A percentile compares a stretch with the other conserved stretches of the same genome.
These are phyloP conservation scores for Neofusicoccum cordaticola DNA, from an alignment of 2,329 filamentous ascomycete species.

Conservation along the genomic window DNA sequence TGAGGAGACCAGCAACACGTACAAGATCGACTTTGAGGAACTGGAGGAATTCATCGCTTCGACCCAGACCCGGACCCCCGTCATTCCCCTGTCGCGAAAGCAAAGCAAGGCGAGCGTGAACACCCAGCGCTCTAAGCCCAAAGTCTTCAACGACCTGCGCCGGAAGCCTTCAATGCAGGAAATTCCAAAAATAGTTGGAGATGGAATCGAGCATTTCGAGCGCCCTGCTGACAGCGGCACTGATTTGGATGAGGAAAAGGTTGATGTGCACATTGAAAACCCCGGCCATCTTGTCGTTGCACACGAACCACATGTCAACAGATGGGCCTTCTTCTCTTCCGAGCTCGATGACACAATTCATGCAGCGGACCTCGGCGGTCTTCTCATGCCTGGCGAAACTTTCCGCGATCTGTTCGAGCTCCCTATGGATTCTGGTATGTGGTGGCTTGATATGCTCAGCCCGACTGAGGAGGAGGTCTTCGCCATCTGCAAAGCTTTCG, in stretches of 20 bases:
- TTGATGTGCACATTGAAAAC: slow-evolving; percentile 33
- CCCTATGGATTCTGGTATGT: slow-evolving; percentile 74
- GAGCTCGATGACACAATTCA: slow-evolving; percentile 92
- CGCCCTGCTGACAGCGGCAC: slow-evolving; percentile 24
- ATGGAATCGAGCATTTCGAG: slow-evolving; percentile 14
- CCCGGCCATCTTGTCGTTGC: slow-evolving; percentile 27
- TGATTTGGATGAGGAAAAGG: slow-evolving; percentile 45
- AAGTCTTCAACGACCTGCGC: slow-evolving; percentile 63
- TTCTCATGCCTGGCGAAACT: slow-evolving; percentile 84
- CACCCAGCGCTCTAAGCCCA: slow-evolving; percentile 46
- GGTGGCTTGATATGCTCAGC: slow-evolving; percentile 95
- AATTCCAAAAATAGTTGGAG: slow-evolving; percentile 32
- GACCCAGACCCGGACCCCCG: slow-evolving; percentile 45
- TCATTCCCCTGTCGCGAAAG: slow-evolving; percentile 37
- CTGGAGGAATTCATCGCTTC: slow-evolving; percentile 85
- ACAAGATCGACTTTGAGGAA: slow-evolving; percentile 87
- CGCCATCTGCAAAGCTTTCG: slow-evolving; percentile 88
- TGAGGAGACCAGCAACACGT: slow-evolving; percentile 73
- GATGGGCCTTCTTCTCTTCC: slow-evolving; percentile 96
- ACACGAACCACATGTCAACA: slow-evolving; percentile 61
- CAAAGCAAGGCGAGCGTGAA: slow-evolving; percentile 33
- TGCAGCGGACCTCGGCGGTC: slow-evolving; percentile 80
- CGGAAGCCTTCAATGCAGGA: background rate
- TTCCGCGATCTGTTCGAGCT: slow-evolving; percentile 83
- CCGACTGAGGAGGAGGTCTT: slow-evolving; percentile 85